phyloP scores from a whole-genome alignment of 495 filamentous ascomycete genomes.

The Daldinia grandis region DNA sequence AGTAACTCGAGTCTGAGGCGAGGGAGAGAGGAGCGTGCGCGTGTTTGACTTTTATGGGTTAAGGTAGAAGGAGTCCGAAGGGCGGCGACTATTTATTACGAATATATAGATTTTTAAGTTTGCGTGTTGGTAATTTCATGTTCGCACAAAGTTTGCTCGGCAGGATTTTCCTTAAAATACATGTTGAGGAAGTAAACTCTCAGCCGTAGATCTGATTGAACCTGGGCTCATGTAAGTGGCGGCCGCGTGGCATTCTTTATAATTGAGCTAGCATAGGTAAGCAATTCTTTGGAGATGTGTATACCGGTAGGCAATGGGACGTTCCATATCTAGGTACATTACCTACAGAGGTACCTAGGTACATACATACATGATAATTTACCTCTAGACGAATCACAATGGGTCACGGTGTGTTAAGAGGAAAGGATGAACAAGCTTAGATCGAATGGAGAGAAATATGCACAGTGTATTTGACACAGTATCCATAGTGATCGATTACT shows the following conservation, averaged over 20 bases:
- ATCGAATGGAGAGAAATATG: conserved; percentile 8
- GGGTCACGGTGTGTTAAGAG: neutral
- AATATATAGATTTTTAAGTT: neutral
- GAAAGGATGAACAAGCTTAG: conserved; percentile 16
- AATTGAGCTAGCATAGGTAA: neutral
- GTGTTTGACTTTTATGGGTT: conserved; percentile 36
- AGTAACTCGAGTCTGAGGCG: neutral
- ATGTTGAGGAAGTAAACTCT: neutral
- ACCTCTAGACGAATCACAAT: neutral
- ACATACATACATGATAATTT: neutral
- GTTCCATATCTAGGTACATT: neutral
- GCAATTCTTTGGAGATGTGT: neutral
- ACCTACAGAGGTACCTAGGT: too few species aligned
- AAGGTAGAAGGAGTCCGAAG: conserved; percentile 14
- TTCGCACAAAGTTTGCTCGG: neutral
- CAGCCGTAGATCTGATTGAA: neutral
- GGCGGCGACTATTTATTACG: neutral
- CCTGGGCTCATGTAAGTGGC: neutral
- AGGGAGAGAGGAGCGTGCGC: conserved; percentile 2
- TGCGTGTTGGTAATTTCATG: neutral
- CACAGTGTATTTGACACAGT: conserved; percentile 33
- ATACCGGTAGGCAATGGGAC: neutral
- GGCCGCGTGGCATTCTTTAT: neutral
- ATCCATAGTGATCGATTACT: neutral
- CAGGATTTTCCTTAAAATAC: neutral